Base-by-base conservation (phyloP, 179 eudicot species). In the Spergularia azorica region DNA sequence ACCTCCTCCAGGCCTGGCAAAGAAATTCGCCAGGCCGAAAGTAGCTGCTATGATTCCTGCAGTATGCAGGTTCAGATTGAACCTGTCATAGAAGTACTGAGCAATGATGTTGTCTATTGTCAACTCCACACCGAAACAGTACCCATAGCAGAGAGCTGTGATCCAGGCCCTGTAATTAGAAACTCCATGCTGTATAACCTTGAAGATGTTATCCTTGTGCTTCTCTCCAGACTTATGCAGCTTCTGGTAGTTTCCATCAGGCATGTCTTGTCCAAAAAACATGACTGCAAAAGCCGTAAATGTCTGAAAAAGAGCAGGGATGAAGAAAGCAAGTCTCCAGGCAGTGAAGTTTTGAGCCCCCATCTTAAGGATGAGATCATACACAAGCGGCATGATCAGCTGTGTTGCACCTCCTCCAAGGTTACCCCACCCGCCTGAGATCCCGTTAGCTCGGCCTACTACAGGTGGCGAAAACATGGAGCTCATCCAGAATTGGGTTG, bases 341-440 rank as follows among this genome's bases (percentile, higher is more conserved):
- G 98, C 97, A 0, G 92, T 87, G 73, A 81, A 93, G 0, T 77
- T 67, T 6, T 78, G 71, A 0, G 92, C 75, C 1, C 98, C 96
- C 0, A 71, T 74, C 9, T 67, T 54, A 0, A 21, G 64, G 6
- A 95, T 90, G 52, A 88, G 20, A 0, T 82, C 70, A 71, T 86
- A 95, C 5, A 93, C 96, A 0, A 93, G 59, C 0, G 98, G 97
- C 97, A 92, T 91, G 76, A 95, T 84, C 32, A 93, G 84, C 76
- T 92, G 97, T 3, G 93, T 89, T 0, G 92, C 97, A 3, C 98
- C 98, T n/a, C 98, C 98, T 3, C 98, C 97, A 2, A 92, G 90
- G 81, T 94, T 94, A 0, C 98, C 98, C 98, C 97, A 94, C 2
- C 98, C 98, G 5, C 91, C 98, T 1, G 96, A 79, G 6, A 94